Conservation (phyloP, 2,329 filamentous ascomycete species). For the Aspergillus oerlinghausenensis region DNA sequence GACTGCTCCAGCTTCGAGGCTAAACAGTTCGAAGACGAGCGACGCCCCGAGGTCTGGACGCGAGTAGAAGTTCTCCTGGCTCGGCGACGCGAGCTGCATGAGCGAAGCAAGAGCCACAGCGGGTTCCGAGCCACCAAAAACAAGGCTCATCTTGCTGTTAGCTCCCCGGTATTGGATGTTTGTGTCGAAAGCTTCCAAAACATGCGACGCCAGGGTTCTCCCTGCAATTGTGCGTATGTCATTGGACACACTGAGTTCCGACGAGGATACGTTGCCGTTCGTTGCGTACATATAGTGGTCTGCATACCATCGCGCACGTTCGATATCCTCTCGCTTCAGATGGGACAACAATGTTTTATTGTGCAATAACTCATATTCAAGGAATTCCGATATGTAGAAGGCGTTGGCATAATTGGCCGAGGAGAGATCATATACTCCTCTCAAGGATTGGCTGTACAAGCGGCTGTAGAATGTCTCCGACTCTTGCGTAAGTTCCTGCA, state of each 20-base stretch:
- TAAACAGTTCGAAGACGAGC: slow-evolving; percentile 51
- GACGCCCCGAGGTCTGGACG: slow-evolving; percentile 47
- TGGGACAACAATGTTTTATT: slow-evolving; percentile 40
- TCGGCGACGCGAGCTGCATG: slow-evolving; percentile 34
- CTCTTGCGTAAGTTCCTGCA: slow-evolving; percentile 32
- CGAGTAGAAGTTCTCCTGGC: slow-evolving; percentile 44
- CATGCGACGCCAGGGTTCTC: slow-evolving; percentile 36
- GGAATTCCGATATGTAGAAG: slow-evolving; percentile 52
- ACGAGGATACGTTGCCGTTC: slow-evolving; percentile 42
- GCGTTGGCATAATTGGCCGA: slow-evolving; percentile 50
- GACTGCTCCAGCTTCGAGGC: slow-evolving; percentile 29
- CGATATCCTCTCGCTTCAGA: slow-evolving; percentile 29
- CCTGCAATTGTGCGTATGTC: slow-evolving; percentile 39
- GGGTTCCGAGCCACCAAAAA: slow-evolving; percentile 49
- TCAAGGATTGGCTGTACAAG: slow-evolving; percentile 42
- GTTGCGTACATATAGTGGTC: slow-evolving; percentile 46
- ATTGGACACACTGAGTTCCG: slow-evolving; percentile 20
- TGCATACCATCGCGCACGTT: slow-evolving; percentile 43
- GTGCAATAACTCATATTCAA: slow-evolving; percentile 52
- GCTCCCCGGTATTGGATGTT: slow-evolving; percentile 37
- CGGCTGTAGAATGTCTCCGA: slow-evolving; percentile 44
- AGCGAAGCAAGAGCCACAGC: slow-evolving; percentile 50
- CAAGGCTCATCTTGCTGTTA: slow-evolving; percentile 41
- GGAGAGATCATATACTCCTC: slow-evolving; percentile 35
- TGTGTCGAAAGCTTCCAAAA: slow-evolving; percentile 35